Evolutionary conservation across 192 early-diverging fungal species (phyloP), one percentile per base, ranked within the genome.

Genomic region (Podila clonocystis): DNA sequence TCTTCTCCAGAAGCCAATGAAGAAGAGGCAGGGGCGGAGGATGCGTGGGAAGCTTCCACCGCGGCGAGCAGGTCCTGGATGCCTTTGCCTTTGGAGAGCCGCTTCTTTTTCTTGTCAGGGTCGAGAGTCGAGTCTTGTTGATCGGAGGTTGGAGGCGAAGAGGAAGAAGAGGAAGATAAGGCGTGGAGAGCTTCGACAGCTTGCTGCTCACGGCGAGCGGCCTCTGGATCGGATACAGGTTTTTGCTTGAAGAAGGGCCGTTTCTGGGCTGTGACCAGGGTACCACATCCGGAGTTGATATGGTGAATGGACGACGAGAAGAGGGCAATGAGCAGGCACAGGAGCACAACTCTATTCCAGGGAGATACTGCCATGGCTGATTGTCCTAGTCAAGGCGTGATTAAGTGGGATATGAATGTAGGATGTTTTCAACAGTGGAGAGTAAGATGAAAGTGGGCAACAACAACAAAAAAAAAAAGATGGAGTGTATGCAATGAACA

Each of bases 11-110:
- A 15, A 33, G 9, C 15, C 11, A 19, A 3, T 28, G 49, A 50
- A 26, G 57, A 17, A 19, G 49, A n/a, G 30, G 66, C 13, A 4
- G 11, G 20, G 17, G 55, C 9, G 48, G 55, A n/a, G 1, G 67
- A 58, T 68, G 11, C 41, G 41, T 45, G 41, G 41, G 41, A 50
- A 20, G 67, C 67, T 31, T 36, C 57, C n/a, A 73, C 63, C 0
- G 41, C 71, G 15, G 49, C 45, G 52, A 73, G 30, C 17, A 75
- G 29, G 36, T 22, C 61, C 15, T 68, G 65, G 3, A 68, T 57
- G 33, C 50, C 67, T n/a, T 75, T 75, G 3, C 65, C 49, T 49
- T 74, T 74, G 65, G 72, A 67, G 22, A 41, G 38, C 34, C 50
- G 52, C 50, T 74, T 67, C 45, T 13, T 38, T n/a, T 45, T 45